phyloP scores from a whole-genome alignment of 345 rosid genomes.

The Mangifera indica region DNA sequence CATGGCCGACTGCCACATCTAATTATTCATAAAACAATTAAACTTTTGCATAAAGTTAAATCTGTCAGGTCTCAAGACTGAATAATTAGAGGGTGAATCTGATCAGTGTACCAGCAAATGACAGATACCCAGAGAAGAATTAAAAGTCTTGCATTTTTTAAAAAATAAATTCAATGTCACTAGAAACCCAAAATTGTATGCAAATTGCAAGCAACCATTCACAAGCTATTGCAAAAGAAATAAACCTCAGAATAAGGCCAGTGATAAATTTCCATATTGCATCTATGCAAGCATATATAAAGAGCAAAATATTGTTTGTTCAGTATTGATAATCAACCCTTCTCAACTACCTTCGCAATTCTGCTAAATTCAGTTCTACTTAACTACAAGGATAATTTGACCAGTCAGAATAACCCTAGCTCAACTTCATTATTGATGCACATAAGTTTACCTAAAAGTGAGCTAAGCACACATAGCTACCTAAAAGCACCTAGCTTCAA shows the following conservation, averaged over 20 bases:
- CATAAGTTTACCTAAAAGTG: background rate
- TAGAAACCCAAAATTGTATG: background rate
- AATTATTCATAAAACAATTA: background rate
- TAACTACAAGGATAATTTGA: background rate
- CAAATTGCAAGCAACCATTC: background rate
- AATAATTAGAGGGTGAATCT: background rate
- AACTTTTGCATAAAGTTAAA: background rate
- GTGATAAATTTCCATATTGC: background rate
- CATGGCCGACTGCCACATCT: no score
- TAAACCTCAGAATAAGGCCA: background rate
- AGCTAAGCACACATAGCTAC: background rate
- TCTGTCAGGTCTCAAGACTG: background rate
- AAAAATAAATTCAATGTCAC: background rate
- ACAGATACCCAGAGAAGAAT: background rate
- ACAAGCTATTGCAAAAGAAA: background rate
- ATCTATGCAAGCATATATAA: background rate
- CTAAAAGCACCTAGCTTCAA: background rate
- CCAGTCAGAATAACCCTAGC: conserved; percentile 12
- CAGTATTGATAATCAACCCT: background rate
- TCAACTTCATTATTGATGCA: background rate
- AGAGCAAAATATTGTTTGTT: background rate
- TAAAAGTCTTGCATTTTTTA: background rate
- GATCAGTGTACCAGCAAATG: background rate
- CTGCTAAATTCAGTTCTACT: background rate
- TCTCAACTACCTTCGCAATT: background rate